Percentiles rank a stretch among this genome's conserved stretches.
phyloP scores from a whole-genome alignment of 371 early-diverging fungal genomes.

The Rhizopus microsporus region DNA sequence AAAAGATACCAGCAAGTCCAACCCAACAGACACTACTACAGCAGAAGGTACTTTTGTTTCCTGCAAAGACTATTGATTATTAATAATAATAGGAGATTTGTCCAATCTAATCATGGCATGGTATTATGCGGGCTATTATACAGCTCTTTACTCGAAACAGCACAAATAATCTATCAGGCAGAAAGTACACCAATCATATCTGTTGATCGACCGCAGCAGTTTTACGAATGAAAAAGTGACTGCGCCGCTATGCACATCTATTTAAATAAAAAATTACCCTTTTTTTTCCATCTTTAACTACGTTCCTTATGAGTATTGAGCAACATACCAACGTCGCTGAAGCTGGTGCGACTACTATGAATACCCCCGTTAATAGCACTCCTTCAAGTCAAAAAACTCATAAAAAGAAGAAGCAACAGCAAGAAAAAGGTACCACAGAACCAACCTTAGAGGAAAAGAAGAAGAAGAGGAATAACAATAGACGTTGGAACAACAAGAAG shows the following conservation, averaged over 20 bases:
- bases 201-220: too few relatives aligned
- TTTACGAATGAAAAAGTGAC: too few relatives aligned
- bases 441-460: conserved; percentile 4
- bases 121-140: conserved; percentile 81
- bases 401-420: too few relatives aligned
- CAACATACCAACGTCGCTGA: not conserved
- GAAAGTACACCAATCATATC: too few relatives aligned
- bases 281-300: too few relatives aligned
- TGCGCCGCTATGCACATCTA: too few relatives aligned
- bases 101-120: conserved; percentile 72
- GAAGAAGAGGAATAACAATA: conserved; percentile 9
- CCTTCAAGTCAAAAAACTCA: not conserved
- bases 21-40: not conserved
- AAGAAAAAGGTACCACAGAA: not conserved
- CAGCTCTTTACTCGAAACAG: conserved; percentile 53
- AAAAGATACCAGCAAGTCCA: too few relatives aligned
- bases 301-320: too few relatives aligned
- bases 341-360: not conserved
- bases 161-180: too few relatives aligned
- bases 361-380: not conserved
- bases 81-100: not conserved
- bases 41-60: not conserved
- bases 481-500: conserved; percentile 15
- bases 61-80: not conserved
- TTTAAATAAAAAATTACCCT: too few relatives aligned